phyloP scores from a whole-genome alignment of 371 early-diverging fungal genomes.

The Saksenaea oblongispora region DNA sequence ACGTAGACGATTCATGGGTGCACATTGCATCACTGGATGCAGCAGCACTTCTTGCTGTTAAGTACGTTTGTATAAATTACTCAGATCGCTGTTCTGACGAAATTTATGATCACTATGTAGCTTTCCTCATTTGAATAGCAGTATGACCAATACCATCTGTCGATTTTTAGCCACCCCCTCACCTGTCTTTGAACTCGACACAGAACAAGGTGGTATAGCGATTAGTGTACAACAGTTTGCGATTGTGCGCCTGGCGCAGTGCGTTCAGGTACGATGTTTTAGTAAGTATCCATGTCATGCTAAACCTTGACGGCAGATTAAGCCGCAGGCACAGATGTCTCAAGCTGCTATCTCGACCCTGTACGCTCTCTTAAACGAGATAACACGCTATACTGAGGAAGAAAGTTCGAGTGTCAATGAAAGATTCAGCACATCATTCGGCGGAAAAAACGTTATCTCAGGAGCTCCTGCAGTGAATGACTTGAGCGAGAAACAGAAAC shows the following conservation, averaged over 20 bases:
- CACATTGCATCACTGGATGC: slow-evolving; percentile 61
- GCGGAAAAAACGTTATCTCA: slow-evolving; percentile 33
- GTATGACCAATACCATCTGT: slow-evolving; percentile 57
- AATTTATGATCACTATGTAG: slow-evolving; percentile 19
- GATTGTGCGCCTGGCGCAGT: slow-evolving; percentile 57
- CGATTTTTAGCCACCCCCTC: slow-evolving; percentile 69
- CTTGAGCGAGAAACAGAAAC: slow-evolving; percentile 43
- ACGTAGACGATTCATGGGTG: slow-evolving; percentile 51
- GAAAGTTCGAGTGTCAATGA: slow-evolving; percentile 7
- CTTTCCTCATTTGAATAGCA: slow-evolving; percentile 49
- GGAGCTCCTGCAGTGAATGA: slow-evolving; percentile 34
- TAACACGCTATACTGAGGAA: slow-evolving; percentile 47
- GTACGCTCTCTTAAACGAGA: slow-evolving; percentile 56
- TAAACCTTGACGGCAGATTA: slow-evolving; percentile 22
- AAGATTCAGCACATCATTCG: slow-evolving; percentile 2
- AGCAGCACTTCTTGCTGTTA: slow-evolving; percentile 58
- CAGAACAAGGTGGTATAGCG: slow-evolving; percentile 18
- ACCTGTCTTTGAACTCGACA: slow-evolving; percentile 50
- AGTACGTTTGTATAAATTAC: slow-evolving; percentile 33
- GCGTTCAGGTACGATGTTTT: slow-evolving; percentile 48
- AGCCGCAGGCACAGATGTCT: slow-evolving; percentile 35
- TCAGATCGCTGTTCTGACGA: not conserved
- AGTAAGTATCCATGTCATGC: not conserved
- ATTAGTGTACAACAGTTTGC: slow-evolving; percentile 54
- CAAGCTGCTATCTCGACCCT: slow-evolving; percentile 57